These are phyloP conservation scores for Citrus sp. DNA, from an alignment of 345 rosid genomes.

Conservation along the genomic window DNA sequence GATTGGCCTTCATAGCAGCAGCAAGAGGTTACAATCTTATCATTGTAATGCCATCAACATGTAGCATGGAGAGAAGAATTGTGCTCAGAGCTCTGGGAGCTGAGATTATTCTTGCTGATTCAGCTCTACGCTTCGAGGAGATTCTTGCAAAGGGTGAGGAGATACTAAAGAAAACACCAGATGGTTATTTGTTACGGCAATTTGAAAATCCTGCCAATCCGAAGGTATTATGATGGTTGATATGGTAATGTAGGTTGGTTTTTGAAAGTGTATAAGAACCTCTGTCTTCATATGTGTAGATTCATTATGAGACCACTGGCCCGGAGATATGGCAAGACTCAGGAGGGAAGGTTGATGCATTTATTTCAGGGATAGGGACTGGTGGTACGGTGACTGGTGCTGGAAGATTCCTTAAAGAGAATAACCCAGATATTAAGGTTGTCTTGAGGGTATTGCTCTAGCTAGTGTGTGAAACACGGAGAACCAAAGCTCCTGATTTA, in stretches of 20 bases:
- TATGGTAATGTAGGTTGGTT: neutral
- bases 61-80: slow-evolving; percentile 63
- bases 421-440: slow-evolving; percentile 59
- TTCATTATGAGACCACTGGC: slow-evolving; percentile 36
- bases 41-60: slow-evolving; percentile 50
- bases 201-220: slow-evolving; percentile 67
- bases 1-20: slow-evolving; percentile 65
- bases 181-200: slow-evolving; percentile 47
- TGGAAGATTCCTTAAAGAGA: slow-evolving; percentile 68
- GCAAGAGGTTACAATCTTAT: slow-evolving; percentile 60
- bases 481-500: neutral
- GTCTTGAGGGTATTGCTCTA: neutral
- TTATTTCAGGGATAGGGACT: slow-evolving; percentile 50
- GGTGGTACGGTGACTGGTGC: slow-evolving; percentile 56
- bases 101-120: slow-evolving; percentile 51
- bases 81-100: slow-evolving; percentile 74
- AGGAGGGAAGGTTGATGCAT: slow-evolving; percentile 44
- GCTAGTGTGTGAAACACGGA: neutral
- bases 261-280: neutral
- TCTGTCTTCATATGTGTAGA: slow-evolving; percentile 28
- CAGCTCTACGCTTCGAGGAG: slow-evolving; percentile 37
- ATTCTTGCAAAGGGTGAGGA: slow-evolving; percentile 47
- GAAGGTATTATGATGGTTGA: neutral
- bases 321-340: slow-evolving; percentile 42
- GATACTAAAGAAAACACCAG: slow-evolving; percentile 48